Evolutionary conservation across 2,329 filamentous ascomycete genomes (phyloP).

Genomic region (Arthrinium puccinioides): DNA sequence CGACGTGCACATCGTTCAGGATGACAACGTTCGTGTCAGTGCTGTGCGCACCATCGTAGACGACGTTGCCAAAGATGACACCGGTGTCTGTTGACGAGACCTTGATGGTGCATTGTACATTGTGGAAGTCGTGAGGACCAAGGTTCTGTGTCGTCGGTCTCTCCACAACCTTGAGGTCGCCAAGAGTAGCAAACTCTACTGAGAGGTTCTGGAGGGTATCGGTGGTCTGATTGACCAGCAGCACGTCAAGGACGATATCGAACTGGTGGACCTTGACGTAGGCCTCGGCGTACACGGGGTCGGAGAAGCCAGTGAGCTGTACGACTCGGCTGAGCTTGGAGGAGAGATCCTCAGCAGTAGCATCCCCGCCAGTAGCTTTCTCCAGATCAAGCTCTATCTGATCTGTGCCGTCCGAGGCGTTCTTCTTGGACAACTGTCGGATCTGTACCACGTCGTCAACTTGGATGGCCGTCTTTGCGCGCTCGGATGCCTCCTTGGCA

Average conservation of each 20-base stretch:
- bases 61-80: constrained; percentile 97
- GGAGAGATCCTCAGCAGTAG: constrained; percentile 72
- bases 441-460: constrained; percentile 94
- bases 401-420: constrained; percentile 70
- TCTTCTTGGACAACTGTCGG: constrained; percentile 89
- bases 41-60: constrained; percentile 89
- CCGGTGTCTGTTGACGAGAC: constrained; percentile 96
- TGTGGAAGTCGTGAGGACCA: constrained; percentile 92
- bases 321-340: constrained; percentile 95
- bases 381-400: constrained; percentile 86
- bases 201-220: constrained; percentile 96
- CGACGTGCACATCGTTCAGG: constrained; percentile 93
- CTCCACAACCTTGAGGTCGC: constrained; percentile 96
- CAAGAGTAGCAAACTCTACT: constrained; percentile 96
- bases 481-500: constrained; percentile 88
- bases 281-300: constrained; percentile 96
- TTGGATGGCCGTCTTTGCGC: constrained; percentile 88
- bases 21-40: constrained; percentile 97
- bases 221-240: constrained; percentile 93
- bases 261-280: constrained; percentile 99
- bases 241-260: constrained; percentile 92
- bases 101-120: constrained; percentile 97
- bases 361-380: constrained; percentile 87
- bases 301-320: constrained; percentile 95
- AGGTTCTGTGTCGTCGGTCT: constrained; percentile 94